Base-by-base conservation (phyloP, 2,329 filamentous ascomycete species). In the Venturiaceae sp. region DNA sequence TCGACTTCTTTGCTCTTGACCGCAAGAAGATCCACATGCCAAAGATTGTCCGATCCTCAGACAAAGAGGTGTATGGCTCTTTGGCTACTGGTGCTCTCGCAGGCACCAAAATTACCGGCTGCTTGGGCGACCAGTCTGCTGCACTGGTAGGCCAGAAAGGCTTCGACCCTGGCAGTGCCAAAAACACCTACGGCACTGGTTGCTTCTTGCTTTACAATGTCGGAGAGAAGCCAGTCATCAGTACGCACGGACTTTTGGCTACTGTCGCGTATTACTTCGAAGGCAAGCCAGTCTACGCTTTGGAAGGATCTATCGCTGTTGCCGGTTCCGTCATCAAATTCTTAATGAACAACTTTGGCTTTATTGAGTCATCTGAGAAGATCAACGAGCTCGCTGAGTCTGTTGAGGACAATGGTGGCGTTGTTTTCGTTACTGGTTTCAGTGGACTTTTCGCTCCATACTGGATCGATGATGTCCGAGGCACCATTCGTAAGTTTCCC, bases 381-480 rank as follows among this genome's bases (percentile, higher is more conserved):
- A 83, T 88, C 69, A 83, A 79, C 64, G 82, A 85, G 60, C 73
- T 87, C 52, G 85, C 85, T 7, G 79, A 78, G 47, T 82, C 79
- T 1, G 85, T 88, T 6, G 72, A 80, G 41, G 87, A 95, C 70
- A 95, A 87, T 61, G 91, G 90, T 58, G 91, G 91, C 8, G 86
- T 91, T 57, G 83, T 92, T 19, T 79, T 96, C 66, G 91, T 96
- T 61, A 95, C 91, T 2, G 91, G 91, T 1, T 96, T 96, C 71
- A 91, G 87, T 71, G 91, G 91, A 57, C 80, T 96, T 2, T 95
- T 95, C 69, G 91, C 91, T 1, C 91, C 91, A 0, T 95, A 96
- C 73, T 96, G 91, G 91, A 92, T 95, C 62, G 90, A 95, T 68
- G 89, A 95, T 73, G 90, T 90, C 23, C 87, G 91, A 70, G 91